phyloP scores from a whole-genome alignment of 176 grass and related monocot genomes.

The Olyra latifolia region DNA sequence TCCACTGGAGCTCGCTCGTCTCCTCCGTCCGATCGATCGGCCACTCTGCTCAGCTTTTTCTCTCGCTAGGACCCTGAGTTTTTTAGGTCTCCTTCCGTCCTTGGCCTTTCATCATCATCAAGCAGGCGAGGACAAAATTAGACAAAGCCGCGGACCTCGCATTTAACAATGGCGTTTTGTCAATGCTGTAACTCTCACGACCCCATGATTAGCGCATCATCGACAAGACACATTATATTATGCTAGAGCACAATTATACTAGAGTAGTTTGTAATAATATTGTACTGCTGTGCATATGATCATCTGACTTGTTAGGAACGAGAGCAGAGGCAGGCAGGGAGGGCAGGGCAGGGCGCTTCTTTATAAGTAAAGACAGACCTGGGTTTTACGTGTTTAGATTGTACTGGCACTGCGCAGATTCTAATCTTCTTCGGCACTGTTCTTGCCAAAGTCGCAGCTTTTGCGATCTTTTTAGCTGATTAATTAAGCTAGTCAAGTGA shows the following conservation, averaged over 20 bases:
- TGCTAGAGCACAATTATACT: too few species aligned
- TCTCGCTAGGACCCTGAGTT: neutral
- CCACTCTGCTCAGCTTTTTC: neutral
- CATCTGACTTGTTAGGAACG: slow-evolving; percentile 26
- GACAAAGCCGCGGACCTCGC: slow-evolving; percentile 27
- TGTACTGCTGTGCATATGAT: neutral
- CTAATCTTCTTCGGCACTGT: slow-evolving; percentile 39
- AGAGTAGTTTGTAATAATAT: neutral
- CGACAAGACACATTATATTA: neutral
- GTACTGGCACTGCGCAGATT: slow-evolving; percentile 33
- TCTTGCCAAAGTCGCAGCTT: slow-evolving; percentile 9
- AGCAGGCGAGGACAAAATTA: slow-evolving; percentile 33
- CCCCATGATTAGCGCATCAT: slow-evolving; percentile 38
- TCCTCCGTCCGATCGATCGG: neutral
- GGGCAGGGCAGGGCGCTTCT: slow-evolving; percentile 31
- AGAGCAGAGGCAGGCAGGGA: neutral
- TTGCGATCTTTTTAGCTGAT: neutral
- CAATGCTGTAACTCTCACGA: slow-evolving; percentile 35
- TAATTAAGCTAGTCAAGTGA: neutral
- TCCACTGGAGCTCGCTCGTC: neutral
- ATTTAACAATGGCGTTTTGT: slow-evolving; percentile 35
- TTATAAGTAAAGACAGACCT: slow-evolving; percentile 45
- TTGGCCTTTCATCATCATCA: slow-evolving; percentile 1
- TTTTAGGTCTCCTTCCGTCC: slow-evolving; percentile 21
- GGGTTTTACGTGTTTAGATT: slow-evolving; percentile 48